Base-by-base conservation (phyloP, 306 rosid genomes). In the Prinsepia uniflora region DNA sequence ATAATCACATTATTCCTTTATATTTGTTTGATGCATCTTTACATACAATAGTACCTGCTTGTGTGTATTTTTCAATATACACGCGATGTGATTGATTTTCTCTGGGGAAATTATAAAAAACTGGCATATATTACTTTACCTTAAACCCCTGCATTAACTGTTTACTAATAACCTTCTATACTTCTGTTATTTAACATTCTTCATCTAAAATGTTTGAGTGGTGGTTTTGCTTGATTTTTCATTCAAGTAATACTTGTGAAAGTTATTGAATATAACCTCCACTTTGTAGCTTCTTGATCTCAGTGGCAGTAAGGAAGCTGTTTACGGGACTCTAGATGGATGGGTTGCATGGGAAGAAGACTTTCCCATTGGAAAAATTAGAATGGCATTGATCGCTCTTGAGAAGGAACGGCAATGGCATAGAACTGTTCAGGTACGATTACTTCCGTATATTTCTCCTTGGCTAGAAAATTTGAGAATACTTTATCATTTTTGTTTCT, bases 381-480 rank as follows among this genome's bases (percentile, higher is more conserved):
- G 81, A 76, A 63, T 48, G 67, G 86, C 81, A 10, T 78, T 94
- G 82, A 59, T 41, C 79, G 52, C 56, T 68, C 97, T 94, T 66
- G 94, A 94, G 83, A 87, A 86, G 89, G 90, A 90, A 60, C 87
- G 90, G 24, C 90, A 90, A 53, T 94, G 97, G 97, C 97, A 94
- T 81, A 86, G 90, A 78, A 58, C 90, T 76, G 82, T 94, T 78
- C 98, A 89, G 96, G 92, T 86, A 73, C n/a, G 3, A 30, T 3
- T 30, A 30, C 36, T 30, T 30, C 36, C 4, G 36, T 30, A 30
- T 30, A 30, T 30, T 40, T 65, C 47, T 17, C 43, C 14, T 46
- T 4, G 10, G 14, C 55, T 68, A 71, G 42, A 67, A 65, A 9
- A 30, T 3, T 30, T 30, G 36, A 3, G 36, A 30, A 30, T 30